Percentiles rank a stretch among this genome's conserved stretches.
Conservation (phyloP, 768 basidiomycete genomes). For the Tulasnella sp. region DNA sequence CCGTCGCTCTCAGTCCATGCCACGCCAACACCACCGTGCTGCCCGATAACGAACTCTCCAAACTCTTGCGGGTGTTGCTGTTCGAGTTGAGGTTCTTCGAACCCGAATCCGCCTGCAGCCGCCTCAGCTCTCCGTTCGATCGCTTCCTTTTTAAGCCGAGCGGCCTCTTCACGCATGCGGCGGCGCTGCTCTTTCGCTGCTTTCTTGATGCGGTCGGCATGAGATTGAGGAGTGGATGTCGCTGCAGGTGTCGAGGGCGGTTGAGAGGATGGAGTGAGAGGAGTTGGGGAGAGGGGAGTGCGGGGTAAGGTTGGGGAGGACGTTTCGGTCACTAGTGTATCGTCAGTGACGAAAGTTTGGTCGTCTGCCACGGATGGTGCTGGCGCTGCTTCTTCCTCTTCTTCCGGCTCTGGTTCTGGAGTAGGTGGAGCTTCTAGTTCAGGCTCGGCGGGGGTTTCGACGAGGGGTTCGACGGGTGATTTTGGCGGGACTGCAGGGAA, state of each 20-base stretch:
- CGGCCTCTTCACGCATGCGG: background rate
- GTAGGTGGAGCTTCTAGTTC: background rate
- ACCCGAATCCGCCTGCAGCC: constrained; percentile 4
- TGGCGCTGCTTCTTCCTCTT: background rate
- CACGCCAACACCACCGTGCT: background rate
- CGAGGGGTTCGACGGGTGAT: background rate
- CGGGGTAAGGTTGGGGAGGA: background rate
- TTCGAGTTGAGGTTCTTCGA: background rate
- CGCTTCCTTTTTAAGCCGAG: background rate
- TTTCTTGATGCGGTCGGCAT: background rate
- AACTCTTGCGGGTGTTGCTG: background rate
- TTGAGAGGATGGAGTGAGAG: background rate
- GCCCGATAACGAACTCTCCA: background rate
- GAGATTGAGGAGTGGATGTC: background rate
- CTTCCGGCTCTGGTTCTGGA: background rate
- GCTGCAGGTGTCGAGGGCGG: background rate
- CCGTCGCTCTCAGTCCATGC: constrained; percentile 9
- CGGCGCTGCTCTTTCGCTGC: constrained; percentile 11
- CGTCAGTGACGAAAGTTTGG: background rate
- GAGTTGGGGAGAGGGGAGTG: background rate
- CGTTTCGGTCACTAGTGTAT: background rate
- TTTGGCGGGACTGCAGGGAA: background rate
- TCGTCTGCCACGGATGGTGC: background rate
- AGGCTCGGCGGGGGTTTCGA: background rate
- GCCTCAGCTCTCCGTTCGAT: constrained; percentile 11